Percentiles rank a stretch among this genome's conserved stretches.
phyloP scores from a whole-genome alignment of 129 eudicot species.

The Lactuca sativa region DNA sequence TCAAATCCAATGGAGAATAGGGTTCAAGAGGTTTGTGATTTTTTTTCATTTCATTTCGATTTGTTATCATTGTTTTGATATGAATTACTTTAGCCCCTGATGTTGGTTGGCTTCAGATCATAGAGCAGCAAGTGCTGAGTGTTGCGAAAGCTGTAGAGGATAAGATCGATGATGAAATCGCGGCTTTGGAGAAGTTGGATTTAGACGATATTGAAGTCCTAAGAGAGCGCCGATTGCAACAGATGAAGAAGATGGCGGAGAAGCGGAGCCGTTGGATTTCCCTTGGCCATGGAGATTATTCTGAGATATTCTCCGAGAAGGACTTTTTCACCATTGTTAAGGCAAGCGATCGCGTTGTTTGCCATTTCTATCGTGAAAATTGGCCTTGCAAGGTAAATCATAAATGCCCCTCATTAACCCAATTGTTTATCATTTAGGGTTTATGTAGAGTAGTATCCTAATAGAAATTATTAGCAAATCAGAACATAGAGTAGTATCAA shows the following conservation, averaged over 20 bases:
- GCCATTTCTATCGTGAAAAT: slow-evolving; percentile 94
- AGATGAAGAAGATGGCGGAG: slow-evolving; percentile 34
- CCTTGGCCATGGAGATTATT: slow-evolving; percentile 85
- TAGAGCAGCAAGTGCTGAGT: slow-evolving; percentile 78
- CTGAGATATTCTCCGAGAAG: slow-evolving; percentile 80
- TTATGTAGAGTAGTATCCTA: too few species aligned
- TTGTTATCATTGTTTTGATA: not conserved
- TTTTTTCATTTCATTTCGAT: not conserved
- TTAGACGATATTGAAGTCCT: slow-evolving; percentile 77
- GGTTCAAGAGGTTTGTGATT: slow-evolving; percentile 57
- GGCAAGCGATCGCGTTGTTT: slow-evolving; percentile 93
- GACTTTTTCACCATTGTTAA: slow-evolving; percentile 79
- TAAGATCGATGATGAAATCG: slow-evolving; percentile 79
- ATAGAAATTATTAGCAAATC: too few species aligned
- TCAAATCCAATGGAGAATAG: slow-evolving; percentile 53
- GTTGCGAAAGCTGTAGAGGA: slow-evolving; percentile 94
- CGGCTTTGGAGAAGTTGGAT: slow-evolving; percentile 76
- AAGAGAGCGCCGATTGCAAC: slow-evolving; percentile 74
- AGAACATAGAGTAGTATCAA: too few species aligned
- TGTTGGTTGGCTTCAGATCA: slow-evolving; percentile 47
- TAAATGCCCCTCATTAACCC: slow-evolving; percentile 2
- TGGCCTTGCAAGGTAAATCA: slow-evolving; percentile 99
- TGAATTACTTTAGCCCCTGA: too few species aligned
- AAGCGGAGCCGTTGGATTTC: slow-evolving; percentile 76
- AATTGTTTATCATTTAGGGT: too few species aligned